Conservation (phyloP, 257 asterid species). For the Solanum dulcamara region DNA sequence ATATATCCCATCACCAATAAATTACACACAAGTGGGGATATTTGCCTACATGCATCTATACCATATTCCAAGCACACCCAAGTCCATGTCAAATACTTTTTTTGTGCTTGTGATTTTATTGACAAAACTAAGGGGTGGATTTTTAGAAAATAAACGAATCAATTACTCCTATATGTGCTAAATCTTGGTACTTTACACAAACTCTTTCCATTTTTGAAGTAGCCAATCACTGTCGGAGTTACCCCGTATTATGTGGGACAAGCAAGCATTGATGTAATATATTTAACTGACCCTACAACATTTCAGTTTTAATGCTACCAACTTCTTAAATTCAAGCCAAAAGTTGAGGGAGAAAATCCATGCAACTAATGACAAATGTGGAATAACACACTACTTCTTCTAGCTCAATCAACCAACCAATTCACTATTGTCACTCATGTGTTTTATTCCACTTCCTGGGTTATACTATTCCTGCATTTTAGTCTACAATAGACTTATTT, state of each 20-base stretch:
- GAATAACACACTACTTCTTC: background rate
- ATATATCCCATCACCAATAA: too few relatives aligned
- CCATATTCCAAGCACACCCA: background rate
- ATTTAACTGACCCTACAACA: background rate
- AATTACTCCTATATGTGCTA: too few relatives aligned
- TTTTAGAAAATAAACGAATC: background rate
- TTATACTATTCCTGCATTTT: background rate
- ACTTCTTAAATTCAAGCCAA: too few relatives aligned
- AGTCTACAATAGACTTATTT: background rate
- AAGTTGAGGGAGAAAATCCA: background rate
- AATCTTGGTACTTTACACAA: too few relatives aligned
- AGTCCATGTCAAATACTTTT: background rate
- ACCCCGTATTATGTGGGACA: background rate
- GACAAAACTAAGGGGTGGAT: background rate
- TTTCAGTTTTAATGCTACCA: too few relatives aligned
- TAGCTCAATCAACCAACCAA: background rate
- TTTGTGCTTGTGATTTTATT: background rate
- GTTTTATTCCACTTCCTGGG: background rate
- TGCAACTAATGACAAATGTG: background rate
- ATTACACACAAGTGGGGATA: too few relatives aligned
- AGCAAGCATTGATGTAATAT: background rate
- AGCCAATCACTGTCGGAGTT: background rate
- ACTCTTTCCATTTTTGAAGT: too few relatives aligned
- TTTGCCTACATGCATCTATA: background rate
- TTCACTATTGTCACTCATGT: background rate